These are phyloP conservation scores for Hyaloperonospora brassicae DNA, from an alignment of 352 stramenopile genomes.

Conservation along the genomic window DNA sequence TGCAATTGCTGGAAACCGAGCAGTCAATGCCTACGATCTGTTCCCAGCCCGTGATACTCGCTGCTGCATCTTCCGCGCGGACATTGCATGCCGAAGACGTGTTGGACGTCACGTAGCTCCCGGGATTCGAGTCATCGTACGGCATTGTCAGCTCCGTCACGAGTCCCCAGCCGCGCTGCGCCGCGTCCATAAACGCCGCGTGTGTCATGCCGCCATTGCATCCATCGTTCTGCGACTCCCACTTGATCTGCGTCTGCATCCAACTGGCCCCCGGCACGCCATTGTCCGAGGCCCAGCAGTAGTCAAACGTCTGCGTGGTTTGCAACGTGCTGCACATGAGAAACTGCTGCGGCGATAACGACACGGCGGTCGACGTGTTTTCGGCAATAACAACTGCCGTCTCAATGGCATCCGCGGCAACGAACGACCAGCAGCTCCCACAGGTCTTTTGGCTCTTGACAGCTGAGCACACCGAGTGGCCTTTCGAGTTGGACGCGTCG, in stretches of 20 bases:
- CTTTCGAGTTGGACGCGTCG: slow-evolving; percentile 46
- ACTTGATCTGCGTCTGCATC: slow-evolving; percentile 59
- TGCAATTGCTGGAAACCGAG: slow-evolving; percentile 40
- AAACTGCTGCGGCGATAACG: slow-evolving; percentile 73
- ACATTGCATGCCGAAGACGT: slow-evolving; percentile 29
- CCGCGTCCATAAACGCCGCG: slow-evolving; percentile 67
- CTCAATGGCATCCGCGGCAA: slow-evolving; percentile 70
- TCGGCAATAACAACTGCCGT: slow-evolving; percentile 64
- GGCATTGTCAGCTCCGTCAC: slow-evolving; percentile 67
- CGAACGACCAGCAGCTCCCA: slow-evolving; percentile 77
- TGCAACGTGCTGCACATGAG: slow-evolving; percentile 56
- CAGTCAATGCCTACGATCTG: slow-evolving; percentile 62
- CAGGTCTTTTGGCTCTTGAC: slow-evolving; percentile 80
- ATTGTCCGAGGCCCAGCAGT: slow-evolving; percentile 58
- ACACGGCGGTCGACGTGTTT: slow-evolving; percentile 44
- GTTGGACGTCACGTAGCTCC: slow-evolving; percentile 22
- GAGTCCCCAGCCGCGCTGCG: slow-evolving; percentile 51
- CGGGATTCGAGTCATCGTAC: slow-evolving; percentile 50
- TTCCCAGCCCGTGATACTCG: slow-evolving; percentile 64
- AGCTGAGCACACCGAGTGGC: slow-evolving; percentile 50
- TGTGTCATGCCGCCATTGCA: slow-evolving; percentile 82
- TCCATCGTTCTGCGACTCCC: slow-evolving; percentile 67
- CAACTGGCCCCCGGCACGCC: slow-evolving; percentile 45
- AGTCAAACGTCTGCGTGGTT: slow-evolving; percentile 66
- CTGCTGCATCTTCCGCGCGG: slow-evolving; percentile 35